Evolutionary conservation across 179 eudicot species (phyloP).

Genomic region (Silene noctiflora): DNA sequence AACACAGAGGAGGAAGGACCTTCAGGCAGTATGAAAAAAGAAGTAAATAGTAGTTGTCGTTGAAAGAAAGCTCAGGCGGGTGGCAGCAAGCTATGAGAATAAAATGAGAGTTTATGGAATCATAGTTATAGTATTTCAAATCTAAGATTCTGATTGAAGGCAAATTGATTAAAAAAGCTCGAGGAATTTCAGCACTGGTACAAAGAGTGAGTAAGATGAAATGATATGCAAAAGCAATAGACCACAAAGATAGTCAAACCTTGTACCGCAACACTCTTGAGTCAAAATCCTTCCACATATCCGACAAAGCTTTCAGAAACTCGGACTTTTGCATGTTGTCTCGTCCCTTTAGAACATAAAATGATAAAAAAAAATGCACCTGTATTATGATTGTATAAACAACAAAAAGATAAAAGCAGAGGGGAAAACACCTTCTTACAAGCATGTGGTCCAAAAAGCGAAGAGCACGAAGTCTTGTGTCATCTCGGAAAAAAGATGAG

Average conservation of each 20-base stretch:
- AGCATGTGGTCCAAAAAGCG: constrained; percentile 99
- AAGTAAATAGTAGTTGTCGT: neutral
- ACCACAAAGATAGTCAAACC: constrained; percentile 47
- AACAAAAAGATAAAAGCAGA: constrained; percentile 47
- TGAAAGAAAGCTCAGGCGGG: neutral
- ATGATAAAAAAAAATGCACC: neutral
- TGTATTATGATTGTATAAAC: neutral
- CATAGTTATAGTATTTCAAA: constrained; percentile 3
- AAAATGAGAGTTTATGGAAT: neutral
- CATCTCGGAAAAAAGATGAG: constrained; percentile 89
- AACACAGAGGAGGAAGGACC: constrained; percentile 99
- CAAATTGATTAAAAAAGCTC: neutral
- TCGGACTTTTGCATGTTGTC: constrained; percentile 99
- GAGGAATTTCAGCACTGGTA: neutral
- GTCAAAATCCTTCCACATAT: constrained; percentile 99
- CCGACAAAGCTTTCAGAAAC: constrained; percentile 85
- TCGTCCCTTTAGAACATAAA: constrained; percentile 62
- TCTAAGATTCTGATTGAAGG: neutral
- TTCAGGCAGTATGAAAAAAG: constrained; percentile 34
- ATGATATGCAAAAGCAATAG: neutral
- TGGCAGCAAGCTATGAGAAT: constrained; percentile 1
- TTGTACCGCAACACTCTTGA: constrained; percentile 94
- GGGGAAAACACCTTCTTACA: constrained; percentile 52
- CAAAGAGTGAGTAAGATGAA: constrained; percentile 6
- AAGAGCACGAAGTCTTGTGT: constrained; percentile 98